Evolutionary conservation across 345 rosid genomes (phyloP).

Genomic region (Pelargonium nanum): DNA sequence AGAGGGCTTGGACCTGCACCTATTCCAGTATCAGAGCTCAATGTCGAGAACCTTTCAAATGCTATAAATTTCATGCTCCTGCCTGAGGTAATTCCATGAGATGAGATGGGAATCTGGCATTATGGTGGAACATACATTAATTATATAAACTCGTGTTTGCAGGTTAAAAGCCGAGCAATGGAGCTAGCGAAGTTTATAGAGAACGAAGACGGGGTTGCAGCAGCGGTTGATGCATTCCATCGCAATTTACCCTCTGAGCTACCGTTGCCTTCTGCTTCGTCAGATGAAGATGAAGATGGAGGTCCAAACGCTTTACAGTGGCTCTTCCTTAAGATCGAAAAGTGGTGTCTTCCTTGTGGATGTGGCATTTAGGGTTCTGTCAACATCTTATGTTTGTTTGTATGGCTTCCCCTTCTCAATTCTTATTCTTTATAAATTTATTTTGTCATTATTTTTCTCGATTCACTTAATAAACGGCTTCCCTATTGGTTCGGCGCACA

Average conservation of each 20-base stretch:
- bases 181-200: constrained; percentile 66
- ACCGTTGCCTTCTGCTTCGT: constrained; percentile 35
- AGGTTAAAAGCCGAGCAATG: constrained; percentile 70
- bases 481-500: no score
- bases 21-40: constrained; percentile 72
- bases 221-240: constrained; percentile 86
- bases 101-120: no score
- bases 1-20: constrained; percentile 79
- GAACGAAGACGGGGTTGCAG: constrained; percentile 89
- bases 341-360: constrained; percentile 34
- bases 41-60: constrained; percentile 58
- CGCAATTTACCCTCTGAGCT: constrained; percentile 66
- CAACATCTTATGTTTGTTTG: no score
- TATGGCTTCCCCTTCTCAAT: no score
- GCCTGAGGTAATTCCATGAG: constrained; percentile 64
- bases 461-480: no score
- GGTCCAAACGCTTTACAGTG: constrained; percentile 43
- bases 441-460: no score
- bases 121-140: background rate
- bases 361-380: constrained; percentile 33
- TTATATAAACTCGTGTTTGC: constrained; percentile 2
- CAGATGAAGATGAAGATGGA: constrained; percentile 33
- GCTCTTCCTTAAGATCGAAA: constrained; percentile 58
- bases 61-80: constrained; percentile 84
- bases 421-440: no score